Conservation (phyloP, 2,329 filamentous ascomycete species). For the Cercospora sojina region DNA sequence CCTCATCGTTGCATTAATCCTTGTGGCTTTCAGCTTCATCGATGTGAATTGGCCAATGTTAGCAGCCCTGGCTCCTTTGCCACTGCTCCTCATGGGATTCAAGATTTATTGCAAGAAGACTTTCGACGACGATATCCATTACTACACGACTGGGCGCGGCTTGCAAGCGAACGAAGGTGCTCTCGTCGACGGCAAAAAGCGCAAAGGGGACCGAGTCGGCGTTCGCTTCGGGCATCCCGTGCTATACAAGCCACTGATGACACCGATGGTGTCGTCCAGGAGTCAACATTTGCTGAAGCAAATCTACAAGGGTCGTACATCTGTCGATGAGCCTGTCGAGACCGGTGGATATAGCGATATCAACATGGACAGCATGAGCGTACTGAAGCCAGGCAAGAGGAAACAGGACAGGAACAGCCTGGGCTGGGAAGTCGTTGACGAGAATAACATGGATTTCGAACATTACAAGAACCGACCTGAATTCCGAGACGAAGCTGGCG, state of each 20-base stretch:
- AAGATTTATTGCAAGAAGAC: conserved; percentile 76
- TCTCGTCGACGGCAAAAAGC: conserved; percentile 42
- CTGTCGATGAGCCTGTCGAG: conserved; percentile 61
- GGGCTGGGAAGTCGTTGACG: conserved; percentile 83
- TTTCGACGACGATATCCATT: conserved; percentile 79
- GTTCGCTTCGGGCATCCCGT: conserved; percentile 87
- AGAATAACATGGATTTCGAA: conserved; percentile 82
- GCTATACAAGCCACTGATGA: conserved; percentile 83
- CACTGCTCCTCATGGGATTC: conserved; percentile 76
- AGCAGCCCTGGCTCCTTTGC: conserved; percentile 66
- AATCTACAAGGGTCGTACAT: conserved; percentile 73
- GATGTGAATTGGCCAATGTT: conserved; percentile 58
- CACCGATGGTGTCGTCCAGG: conserved; percentile 92
- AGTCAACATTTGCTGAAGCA: conserved; percentile 82
- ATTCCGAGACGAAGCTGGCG: conserved; percentile 84
- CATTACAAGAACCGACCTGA: conserved; percentile 89
- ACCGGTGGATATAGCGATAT: conserved; percentile 77
- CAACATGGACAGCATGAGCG: conserved; percentile 76
- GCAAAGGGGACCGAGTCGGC: conserved; percentile 65
- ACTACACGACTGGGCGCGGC: conserved; percentile 68
- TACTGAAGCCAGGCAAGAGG: conserved; percentile 57
- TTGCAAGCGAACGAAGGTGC: conserved; percentile 42
- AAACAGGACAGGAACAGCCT: conserved; percentile 38
- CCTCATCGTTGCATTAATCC: conserved; percentile 71
- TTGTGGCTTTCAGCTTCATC: conserved; percentile 54